Conservation (phyloP, 257 asterid species). For the Solanum pinnatisectum region DNA sequence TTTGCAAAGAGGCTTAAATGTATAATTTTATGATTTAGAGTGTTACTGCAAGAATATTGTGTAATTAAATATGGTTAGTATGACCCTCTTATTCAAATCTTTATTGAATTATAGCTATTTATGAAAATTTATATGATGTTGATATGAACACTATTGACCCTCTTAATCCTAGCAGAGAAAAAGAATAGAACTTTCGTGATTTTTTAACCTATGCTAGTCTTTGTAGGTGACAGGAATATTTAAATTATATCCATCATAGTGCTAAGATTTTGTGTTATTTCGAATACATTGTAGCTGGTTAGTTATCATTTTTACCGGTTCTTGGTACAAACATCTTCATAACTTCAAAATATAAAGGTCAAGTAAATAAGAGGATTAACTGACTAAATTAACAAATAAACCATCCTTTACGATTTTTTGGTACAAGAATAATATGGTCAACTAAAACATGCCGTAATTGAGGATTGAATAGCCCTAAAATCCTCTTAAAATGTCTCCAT, state of each 20-base stretch:
- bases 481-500: constrained; percentile 14
- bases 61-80: constrained; percentile 10
- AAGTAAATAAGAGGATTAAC: neutral
- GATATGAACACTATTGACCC: neutral
- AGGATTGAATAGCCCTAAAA: constrained; percentile 10
- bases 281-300: neutral
- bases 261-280: neutral
- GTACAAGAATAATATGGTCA: neutral
- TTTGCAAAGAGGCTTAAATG: constrained; percentile 13
- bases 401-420: neutral
- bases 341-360: neutral
- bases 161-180: neutral
- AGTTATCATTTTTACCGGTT: neutral
- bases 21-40: constrained; percentile 9
- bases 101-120: neutral
- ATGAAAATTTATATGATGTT: neutral
- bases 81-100: neutral
- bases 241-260: neutral
- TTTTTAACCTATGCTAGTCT: neutral
- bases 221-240: neutral
- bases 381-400: neutral
- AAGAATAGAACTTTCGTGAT: neutral
- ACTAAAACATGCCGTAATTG: constrained; percentile 4
- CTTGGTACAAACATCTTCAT: neutral
- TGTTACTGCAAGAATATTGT: neutral